A percentile compares a stretch with the other conserved stretches of the same genome.
Evolutionary conservation across 2,329 filamentous ascomycete genomes (phyloP).

Genomic region (Plenodomus tracheiphilus): DNA sequence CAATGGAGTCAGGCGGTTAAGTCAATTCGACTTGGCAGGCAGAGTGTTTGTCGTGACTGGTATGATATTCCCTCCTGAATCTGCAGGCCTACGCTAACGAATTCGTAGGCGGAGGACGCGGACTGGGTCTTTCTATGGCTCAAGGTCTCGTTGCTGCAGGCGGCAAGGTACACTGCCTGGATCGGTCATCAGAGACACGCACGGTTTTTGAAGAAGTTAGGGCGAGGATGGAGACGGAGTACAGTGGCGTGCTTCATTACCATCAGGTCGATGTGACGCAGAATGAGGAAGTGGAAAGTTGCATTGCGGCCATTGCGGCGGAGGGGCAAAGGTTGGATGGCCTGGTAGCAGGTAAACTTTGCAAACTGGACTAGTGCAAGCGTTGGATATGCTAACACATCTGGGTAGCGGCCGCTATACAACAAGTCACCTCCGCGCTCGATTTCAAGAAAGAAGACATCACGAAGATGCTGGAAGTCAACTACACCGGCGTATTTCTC

Average conservation of each 20-base stretch:
- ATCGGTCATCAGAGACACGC: constrained; percentile 60
- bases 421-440: constrained; percentile 78
- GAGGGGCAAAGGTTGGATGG: constrained; percentile 74
- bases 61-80: constrained; percentile 65
- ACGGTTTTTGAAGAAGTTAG: constrained; percentile 66
- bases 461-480: constrained; percentile 62
- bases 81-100: constrained; percentile 13
- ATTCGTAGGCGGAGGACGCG: constrained; percentile 66
- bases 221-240: constrained; percentile 60
- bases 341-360: constrained; percentile 62
- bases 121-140: constrained; percentile 70
- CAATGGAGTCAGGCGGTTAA: constrained; percentile 20
- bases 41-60: constrained; percentile 58
- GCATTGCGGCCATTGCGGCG: constrained; percentile 69
- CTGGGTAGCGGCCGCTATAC: constrained; percentile 65
- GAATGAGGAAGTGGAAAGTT: constrained; percentile 64
- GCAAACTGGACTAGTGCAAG: too few relatives aligned
- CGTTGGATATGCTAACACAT: background rate
- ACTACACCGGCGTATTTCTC: constrained; percentile 64
- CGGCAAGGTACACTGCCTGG: constrained; percentile 69
- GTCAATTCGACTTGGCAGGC: constrained; percentile 34
- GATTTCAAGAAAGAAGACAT: constrained; percentile 68
- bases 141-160: constrained; percentile 76
- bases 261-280: constrained; percentile 78
- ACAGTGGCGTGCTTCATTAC: constrained; percentile 70